phyloP scores from a whole-genome alignment of 2,329 filamentous ascomycete species.

The Claviceps sp. region DNA sequence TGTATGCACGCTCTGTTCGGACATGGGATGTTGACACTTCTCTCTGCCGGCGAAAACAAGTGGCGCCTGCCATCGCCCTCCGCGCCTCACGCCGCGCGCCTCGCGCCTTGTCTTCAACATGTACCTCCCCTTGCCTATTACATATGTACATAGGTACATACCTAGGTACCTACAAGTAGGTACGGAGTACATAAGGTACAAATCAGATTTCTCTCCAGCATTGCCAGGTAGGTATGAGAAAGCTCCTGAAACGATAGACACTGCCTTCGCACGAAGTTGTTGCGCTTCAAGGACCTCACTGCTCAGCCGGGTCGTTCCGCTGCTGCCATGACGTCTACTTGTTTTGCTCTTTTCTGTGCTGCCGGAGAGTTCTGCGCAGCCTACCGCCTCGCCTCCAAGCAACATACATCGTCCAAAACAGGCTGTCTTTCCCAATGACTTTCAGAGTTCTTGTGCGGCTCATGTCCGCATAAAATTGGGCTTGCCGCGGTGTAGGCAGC shows the following conservation, averaged over 20 bases:
- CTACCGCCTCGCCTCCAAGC: not conserved
- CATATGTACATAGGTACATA: too few species aligned
- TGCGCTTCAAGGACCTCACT: not conserved
- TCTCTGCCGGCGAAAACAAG: too few species aligned
- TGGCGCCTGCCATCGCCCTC: too few species aligned
- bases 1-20: too few species aligned
- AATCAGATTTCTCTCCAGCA: not conserved
- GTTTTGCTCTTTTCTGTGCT: not conserved
- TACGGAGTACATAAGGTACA: too few species aligned
- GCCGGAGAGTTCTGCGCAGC: not conserved
- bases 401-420: conserved; percentile 3
- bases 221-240: not conserved
- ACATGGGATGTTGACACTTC: too few species aligned
- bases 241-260: not conserved
- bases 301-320: not conserved
- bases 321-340: not conserved
- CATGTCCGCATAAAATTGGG: not conserved
- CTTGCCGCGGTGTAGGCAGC: not conserved
- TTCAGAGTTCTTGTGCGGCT: not conserved
- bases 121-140: too few species aligned
- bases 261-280: not conserved
- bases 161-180: too few species aligned
- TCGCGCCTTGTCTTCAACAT: too few species aligned
- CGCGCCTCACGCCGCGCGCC: too few species aligned
- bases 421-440: not conserved